Base-by-base conservation (phyloP, 2,329 filamentous ascomycete genomes). In the Chaetomiaceae sp. region DNA sequence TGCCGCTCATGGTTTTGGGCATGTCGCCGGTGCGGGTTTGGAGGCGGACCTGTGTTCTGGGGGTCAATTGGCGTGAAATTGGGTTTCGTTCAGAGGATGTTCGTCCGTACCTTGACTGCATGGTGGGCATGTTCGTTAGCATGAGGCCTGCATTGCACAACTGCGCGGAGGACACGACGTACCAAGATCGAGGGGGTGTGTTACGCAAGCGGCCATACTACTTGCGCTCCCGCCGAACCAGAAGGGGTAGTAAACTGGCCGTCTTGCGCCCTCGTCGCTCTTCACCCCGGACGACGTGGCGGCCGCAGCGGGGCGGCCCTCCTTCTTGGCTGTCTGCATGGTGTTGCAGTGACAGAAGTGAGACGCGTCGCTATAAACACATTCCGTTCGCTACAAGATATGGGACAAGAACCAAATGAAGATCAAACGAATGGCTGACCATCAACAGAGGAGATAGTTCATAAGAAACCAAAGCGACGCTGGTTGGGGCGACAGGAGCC, bases 201-300 rank as follows among this genome's bases (percentile, higher is more conserved):
- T 58, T 15, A 60, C 57, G 41, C 54, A 58, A 20, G 58, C 56
- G 20, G 55, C 56, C 50, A 57, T 53, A 34, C 50, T 57, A 39
- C 55, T 55, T 15, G 58, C 89, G 64, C 88, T 95, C 46, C 93
- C 93, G 54, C 93, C 93, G 66, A 98, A 97, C 93, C 91, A 97
- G 68, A 91, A 91, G 9, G 86, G 86, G 69, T 91, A 91, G 51
- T 70, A 68, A 34, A 76, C 63, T 2, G 69, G 69, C 60, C 70
- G 68, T 57, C 15, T 18, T 17, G 42, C 11, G 20, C n/a, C 45
- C 11, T 33, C 38, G 19, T 45, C 36, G 34, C 42, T 45, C 26
- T 30, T 40, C 19, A 37, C n/a, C n/a, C n/a, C 36, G 6, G 27
- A n/a, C 12, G 34, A 32, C 32, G 46, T 26, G 10, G 29, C 27